Base-by-base conservation (phyloP, 345 rosid genomes). In the Aegle marmelos region DNA sequence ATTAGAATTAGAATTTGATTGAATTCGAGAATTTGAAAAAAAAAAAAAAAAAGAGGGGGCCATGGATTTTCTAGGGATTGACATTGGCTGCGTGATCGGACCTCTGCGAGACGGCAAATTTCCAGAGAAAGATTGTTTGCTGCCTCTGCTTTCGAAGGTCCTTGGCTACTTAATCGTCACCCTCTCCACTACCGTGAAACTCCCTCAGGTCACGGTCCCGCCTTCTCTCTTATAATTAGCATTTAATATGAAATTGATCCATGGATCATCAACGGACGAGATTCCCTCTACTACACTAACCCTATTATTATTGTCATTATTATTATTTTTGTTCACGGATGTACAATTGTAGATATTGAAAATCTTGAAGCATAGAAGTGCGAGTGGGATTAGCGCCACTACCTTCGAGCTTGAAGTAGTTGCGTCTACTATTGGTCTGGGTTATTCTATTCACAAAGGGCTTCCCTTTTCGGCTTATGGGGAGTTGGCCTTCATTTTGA, bases 381-480 rank as follows among this genome's bases (percentile, higher is more conserved):
- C 88, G 7, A 84, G 89, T 82, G 99, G 99, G 74, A 92, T 92
- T 60, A 93, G 98, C 77, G 78, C 94, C 76, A 82, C 88, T 6
- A 86, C 89, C 14, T 92, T 96, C 85, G 99, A 96, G 94, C 93
- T 96, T 8, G 99, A 96, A 79, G 92, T 91, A 9, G 88, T 92
- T 68, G 99, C 97, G 22, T 92, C 91, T 60, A 96, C 99, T 17
- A 94, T 96, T 63, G 94, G 97, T 70, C 83, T 96, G 22, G 94
- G 97, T 4, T 96, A 96, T 84, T 96, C 97, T 78, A 87, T 96
- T 74, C 92, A 94, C 78, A 96, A 90, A 82, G 97, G 93, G 25
- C 97, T 96, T 56, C 97, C 99, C 56, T 96, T 96, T 82, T 96
- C 99, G 0, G 99, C 98, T 83, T 95, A 78, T 70, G 99, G 98